Conservation (phyloP, 129 eudicot genomes). For the Helianthus annuus region HanXRQr2.0-SUNRISE NC_035438.2:65960501-65961000, state of each 20-base stretch:
- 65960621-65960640: conserved; percentile 64
- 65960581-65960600: conserved; percentile 79
- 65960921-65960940: conserved; percentile 95
- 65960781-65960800: conserved; percentile 98
- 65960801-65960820: conserved; percentile 72
- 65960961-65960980: conserved; percentile 4
- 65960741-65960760: conserved; percentile 8
- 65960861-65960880: conserved; percentile 79
- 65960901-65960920: conserved; percentile 69
- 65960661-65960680: conserved; percentile 97
- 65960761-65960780: conserved; percentile 23
- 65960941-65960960: conserved; percentile 56
- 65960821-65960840: conserved; percentile 52
- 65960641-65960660: conserved; percentile 90
- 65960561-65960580: conserved; percentile 11
- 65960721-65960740: not conserved
- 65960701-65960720: not conserved
- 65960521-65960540: not conserved
- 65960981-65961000: conserved; percentile 13
- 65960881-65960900: conserved; percentile 64
- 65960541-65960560: not conserved
- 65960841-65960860: conserved; percentile 59
- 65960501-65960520: not conserved
- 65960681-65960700: conserved; percentile 7
- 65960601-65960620: conserved; percentile 99